Base-by-base conservation (phyloP, 129 eudicot genomes). In the Centella asiatica region DNA sequence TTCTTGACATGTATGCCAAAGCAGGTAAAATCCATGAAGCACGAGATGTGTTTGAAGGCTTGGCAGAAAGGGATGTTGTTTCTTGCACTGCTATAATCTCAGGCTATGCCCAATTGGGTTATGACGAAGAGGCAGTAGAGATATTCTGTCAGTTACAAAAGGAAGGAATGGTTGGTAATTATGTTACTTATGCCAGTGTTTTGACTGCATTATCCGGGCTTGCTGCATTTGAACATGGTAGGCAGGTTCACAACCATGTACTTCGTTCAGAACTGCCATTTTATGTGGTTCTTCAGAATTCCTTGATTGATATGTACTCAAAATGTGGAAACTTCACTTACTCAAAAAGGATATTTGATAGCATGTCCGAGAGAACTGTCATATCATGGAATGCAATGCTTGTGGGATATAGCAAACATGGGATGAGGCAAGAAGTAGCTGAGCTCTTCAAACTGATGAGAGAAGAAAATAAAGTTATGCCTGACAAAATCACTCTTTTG, bases 381-480 rank as follows among this genome's bases (percentile, higher is more conserved):
- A 69, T 81, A 29, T 79, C 98, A 33, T 92, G 98, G 98, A 92
- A 92, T 31, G 85, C 96, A 15, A 87, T 92, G 94, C 86, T 92
- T 32, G 85, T 73, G 36, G 98, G 95, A n/a, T 92, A 87, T 58
- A 55, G 88, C 69, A 92, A 84, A 69, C 95, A 92, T 17, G 98
- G 98, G 32, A 84, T 60, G 73, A 96, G 84, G 46, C 61, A 32
- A 74, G 79, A 83, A 31, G 88, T 72, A 26, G 67, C 71, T 58
- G 80, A 76, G 39, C 80, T 92, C 17, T 92, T 74, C 62, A 56
- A 82, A 28, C 61, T 70, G 62, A 80, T 92, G 98, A 87, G 72
- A 59, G 69, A 78, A 64, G 94, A 84, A 57, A 72, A 66, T 34
- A 71, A 61, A 44, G 75, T 84, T 23, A 80, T 57, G 44, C 95